Percentiles rank a stretch among this genome's conserved stretches.
phyloP scores from a whole-genome alignment of 2,329 filamentous ascomycete species.

The Talaromyces albobiverticillius region DNA sequence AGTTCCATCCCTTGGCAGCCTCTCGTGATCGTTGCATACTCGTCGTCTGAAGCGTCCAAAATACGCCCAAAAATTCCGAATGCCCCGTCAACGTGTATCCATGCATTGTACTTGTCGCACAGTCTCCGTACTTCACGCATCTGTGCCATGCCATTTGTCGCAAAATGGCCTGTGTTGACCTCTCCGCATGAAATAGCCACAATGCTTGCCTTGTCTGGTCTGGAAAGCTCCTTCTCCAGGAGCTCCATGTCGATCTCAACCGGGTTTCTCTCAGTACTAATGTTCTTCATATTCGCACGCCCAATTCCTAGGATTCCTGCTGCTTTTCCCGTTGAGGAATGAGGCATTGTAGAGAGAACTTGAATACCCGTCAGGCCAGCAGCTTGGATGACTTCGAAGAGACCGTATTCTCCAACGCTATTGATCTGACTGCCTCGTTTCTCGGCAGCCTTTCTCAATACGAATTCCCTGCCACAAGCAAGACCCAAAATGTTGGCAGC shows the following conservation, averaged over 20 bases:
- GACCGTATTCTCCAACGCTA: constrained; percentile 66
- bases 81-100: constrained; percentile 88
- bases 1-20: constrained; percentile 67
- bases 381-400: constrained; percentile 63
- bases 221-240: constrained; percentile 60
- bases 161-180: constrained; percentile 85
- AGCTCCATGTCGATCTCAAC: constrained; percentile 68
- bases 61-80: constrained; percentile 79
- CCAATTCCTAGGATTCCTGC: constrained; percentile 80
- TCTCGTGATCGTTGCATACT: constrained; percentile 55
- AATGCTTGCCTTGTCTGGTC: constrained; percentile 62
- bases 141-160: constrained; percentile 57
- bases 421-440: constrained; percentile 26
- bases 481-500: constrained; percentile 64
- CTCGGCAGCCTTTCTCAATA: constrained; percentile 42
- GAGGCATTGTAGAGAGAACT: constrained; percentile 75
- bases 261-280: constrained; percentile 50
- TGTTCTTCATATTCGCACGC: constrained; percentile 61
- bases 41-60: constrained; percentile 51
- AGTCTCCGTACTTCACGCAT: constrained; percentile 63
- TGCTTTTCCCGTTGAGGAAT: constrained; percentile 82
- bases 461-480: constrained; percentile 66
- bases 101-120: constrained; percentile 71
- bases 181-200: constrained; percentile 81
- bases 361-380: constrained; percentile 68